Percentiles rank a stretch among this genome's conserved stretches.
phyloP scores from a whole-genome alignment of 441 rosid species.

The Populus hybrid region DNA sequence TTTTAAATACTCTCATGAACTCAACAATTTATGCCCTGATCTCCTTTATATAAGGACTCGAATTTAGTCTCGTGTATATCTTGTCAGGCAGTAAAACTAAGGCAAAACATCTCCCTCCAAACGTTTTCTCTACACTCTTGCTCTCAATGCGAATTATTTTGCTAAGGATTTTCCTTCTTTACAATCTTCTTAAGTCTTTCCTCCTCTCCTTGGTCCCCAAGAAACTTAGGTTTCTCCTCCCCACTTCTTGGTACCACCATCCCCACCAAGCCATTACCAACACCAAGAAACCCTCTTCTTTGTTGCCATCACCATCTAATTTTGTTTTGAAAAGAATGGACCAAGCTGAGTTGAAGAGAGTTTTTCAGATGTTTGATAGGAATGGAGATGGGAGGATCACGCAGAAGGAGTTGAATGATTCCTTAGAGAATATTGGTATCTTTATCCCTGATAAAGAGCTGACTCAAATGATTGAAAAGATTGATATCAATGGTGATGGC shows the following conservation, averaged over 20 bases:
- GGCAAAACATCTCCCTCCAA: background rate
- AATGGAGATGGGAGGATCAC: conserved; percentile 73
- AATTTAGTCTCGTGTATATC: background rate
- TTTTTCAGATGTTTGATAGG: conserved; percentile 73
- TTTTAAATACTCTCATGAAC: background rate
- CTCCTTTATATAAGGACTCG: background rate
- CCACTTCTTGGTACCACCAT: conserved; percentile 32
- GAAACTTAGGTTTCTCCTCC: conserved; percentile 40
- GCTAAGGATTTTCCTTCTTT: conserved; percentile 39
- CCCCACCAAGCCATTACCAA: conserved; percentile 6
- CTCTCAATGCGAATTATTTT: conserved; percentile 23
- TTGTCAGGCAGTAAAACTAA: background rate
- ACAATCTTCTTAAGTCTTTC: conserved; percentile 35
- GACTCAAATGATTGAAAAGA: conserved; percentile 57
- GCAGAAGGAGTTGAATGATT: conserved; percentile 52
- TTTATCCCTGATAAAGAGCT: conserved; percentile 58
- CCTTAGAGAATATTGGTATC: conserved; percentile 68
- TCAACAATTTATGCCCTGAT: background rate
- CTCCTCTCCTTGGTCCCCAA: conserved; percentile 41
- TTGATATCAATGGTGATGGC: conserved; percentile 68
- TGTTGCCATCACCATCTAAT: background rate
- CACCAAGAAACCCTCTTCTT: background rate
- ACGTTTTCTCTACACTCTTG: background rate
- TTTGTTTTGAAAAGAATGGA: conserved; percentile 39
- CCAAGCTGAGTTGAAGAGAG: conserved; percentile 44